Base-by-base conservation (phyloP, 306 rosid species). In the Potentilla sterilis region DNA sequence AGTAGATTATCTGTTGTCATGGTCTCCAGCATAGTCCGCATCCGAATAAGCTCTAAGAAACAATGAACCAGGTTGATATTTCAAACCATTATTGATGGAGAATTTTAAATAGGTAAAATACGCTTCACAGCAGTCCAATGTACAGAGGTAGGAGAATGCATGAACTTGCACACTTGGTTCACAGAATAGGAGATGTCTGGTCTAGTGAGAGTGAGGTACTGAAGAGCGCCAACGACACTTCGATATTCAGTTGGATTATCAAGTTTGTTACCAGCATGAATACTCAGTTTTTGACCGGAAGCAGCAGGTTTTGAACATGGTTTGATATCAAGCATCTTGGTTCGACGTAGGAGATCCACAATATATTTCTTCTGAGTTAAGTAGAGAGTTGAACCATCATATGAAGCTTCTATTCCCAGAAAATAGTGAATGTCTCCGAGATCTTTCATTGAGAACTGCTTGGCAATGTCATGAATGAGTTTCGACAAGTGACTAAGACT, bases 281-380 rank as follows among this genome's bases (percentile, higher is more conserved):
- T 1, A 3, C 61, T n/a, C 1, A 54, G 32, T 7, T 21, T n/a
- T 54, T 9, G 61, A n/a, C 32, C 61, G 0, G 12, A 19, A 54
- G 28, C 28, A 2, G 28, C 12, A 0, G 32, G 61, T 8, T 32
- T 54, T 0, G 12, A 7, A 2, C 4, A 7, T 1, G 28, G 54
- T 0, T 19, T 9, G 0, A 2, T 19, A 2, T n/a, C 32, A 2
- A 3, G 0, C 54, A 48, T 48, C 1, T 3, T 0, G 0, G 54
- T 48, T 15, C 14, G 13, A 1, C 19, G 15, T 5, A 47, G 2
- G 19, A 54, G 0, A 6, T 54, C 61, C 2, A n/a, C 10, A 0
- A 7, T 18, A 1, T 54, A n/a, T 3, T 54, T 54, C 1, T 7
- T 54, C 1, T 54, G 61, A 3, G 61, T 54, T 0, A 54, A 3